These are phyloP conservation scores for Eustoma russellianum DNA, from an alignment of 257 asterid genomes.

Conservation along the genomic window DNA sequence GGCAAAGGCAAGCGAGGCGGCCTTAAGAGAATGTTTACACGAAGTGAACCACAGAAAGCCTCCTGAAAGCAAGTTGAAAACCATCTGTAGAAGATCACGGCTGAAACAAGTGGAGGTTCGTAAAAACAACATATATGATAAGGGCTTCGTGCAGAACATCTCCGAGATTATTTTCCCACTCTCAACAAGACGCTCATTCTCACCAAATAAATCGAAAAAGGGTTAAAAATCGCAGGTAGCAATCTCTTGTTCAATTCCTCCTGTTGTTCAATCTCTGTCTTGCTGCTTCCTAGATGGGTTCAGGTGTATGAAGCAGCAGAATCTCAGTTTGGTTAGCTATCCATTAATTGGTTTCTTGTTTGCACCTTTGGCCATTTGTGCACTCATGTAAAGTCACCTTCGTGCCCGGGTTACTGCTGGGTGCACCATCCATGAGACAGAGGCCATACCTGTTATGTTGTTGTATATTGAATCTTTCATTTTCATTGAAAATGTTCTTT, in stretches of 20 bases:
- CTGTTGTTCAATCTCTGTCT: no score
- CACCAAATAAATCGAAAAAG: slow-evolving; percentile 41
- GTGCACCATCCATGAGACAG: no score
- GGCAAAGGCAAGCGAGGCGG: slow-evolving; percentile 84
- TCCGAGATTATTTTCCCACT: slow-evolving; percentile 57
- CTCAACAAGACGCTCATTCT: slow-evolving; percentile 64
- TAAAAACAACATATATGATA: slow-evolving; percentile 60
- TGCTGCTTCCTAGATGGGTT: no score
- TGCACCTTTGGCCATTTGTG: no score
- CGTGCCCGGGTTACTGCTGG: no score
- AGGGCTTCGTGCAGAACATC: slow-evolving; percentile 53
- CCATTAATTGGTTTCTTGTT: no score
- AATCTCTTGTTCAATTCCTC: background rate
- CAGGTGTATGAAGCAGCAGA: no score
- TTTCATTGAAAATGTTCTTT: no score
- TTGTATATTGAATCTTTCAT: no score
- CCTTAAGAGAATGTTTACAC: slow-evolving; percentile 63
- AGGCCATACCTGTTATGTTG: no score
- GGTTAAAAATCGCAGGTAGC: slow-evolving; percentile 23
- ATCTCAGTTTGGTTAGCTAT: no score
- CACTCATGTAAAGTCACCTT: no score
- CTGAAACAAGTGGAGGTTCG: slow-evolving; percentile 52
- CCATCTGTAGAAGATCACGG: slow-evolving; percentile 66
- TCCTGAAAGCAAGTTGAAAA: slow-evolving; percentile 66
- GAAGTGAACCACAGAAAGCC: slow-evolving; percentile 45